Evolutionary conservation across 2,329 filamentous ascomycete species (phyloP).

Genomic region (Colletotrichum filicis): DNA sequence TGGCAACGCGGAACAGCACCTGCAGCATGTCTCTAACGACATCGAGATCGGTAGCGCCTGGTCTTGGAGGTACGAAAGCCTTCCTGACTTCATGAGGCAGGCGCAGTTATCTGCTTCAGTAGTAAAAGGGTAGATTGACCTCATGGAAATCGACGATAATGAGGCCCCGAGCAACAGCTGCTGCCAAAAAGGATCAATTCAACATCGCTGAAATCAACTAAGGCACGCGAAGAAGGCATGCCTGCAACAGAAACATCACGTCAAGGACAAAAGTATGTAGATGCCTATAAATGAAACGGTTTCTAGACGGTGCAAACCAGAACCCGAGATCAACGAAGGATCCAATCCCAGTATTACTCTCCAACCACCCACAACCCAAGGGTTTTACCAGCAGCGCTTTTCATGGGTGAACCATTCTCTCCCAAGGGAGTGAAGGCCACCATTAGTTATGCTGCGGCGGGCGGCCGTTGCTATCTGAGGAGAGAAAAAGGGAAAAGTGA

Average conservation of each 20-base stretch:
- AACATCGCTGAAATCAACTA: too few relatives aligned
- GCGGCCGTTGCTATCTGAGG: conserved; percentile 36
- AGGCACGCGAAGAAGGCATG: too few relatives aligned
- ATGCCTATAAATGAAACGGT: conserved; percentile 38
- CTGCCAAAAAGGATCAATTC: too few relatives aligned
- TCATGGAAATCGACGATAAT: too few relatives aligned
- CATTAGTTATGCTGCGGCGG: conserved; percentile 36
- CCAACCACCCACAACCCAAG: conserved; percentile 35
- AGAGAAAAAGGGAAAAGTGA: conserved; percentile 21
- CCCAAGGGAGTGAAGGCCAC: conserved; percentile 2
- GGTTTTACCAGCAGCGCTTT: conserved; percentile 35
- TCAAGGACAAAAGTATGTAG: conserved; percentile 30
- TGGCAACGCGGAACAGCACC: too few relatives aligned
- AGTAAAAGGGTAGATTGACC: too few relatives aligned
- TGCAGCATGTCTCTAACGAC: too few relatives aligned
- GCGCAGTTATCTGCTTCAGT: too few relatives aligned
- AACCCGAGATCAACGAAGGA: conserved; percentile 39
- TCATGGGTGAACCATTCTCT: conserved; percentile 8
- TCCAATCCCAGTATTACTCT: conserved; percentile 37
- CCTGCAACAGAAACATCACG: not conserved
- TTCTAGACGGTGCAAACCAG: conserved; percentile 33
- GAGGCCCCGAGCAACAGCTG: too few relatives aligned
- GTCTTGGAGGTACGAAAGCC: too few relatives aligned
- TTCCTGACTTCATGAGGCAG: too few relatives aligned
- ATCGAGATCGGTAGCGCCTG: too few relatives aligned